Evolutionary conservation across 352 stramenopile species (phyloP).

Genomic region (Blastocystis sp.): DNA sequence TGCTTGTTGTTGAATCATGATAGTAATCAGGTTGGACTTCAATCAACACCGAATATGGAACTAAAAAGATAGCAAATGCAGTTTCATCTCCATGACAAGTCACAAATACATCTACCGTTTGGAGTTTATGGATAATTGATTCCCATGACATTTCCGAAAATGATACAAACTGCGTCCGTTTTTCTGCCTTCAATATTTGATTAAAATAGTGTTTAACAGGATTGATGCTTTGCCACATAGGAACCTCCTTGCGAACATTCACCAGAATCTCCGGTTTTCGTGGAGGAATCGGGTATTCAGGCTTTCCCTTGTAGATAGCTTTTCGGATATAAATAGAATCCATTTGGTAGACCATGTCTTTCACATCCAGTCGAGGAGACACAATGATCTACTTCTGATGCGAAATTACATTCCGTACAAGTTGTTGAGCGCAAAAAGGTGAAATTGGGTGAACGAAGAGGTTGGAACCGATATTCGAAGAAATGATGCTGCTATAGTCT

Average conservation of each 20-base stretch:
- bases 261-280: not conserved
- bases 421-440: constrained; percentile 1
- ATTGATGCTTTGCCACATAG: not conserved
- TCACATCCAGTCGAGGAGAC: not conserved
- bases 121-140: not conserved
- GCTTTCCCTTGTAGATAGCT: constrained; percentile 9
- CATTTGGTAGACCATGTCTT: not conserved
- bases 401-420: not conserved
- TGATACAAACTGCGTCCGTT: not conserved
- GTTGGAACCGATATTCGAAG: not conserved
- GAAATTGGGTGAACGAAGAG: not conserved
- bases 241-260: not conserved
- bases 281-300: not conserved
- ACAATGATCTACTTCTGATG: not conserved
- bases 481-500: not conserved
- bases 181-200: not conserved
- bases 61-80: constrained; percentile 9
- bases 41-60: constrained; percentile 31
- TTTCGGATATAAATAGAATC: constrained; percentile 26
- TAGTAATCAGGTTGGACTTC: constrained; percentile 44
- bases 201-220: not conserved
- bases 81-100: constrained; percentile 21
- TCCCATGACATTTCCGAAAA: not conserved
- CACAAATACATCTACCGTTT: not conserved
- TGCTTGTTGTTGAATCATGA: constrained; percentile 30